Evolutionary conservation across 2,329 filamentous ascomycete genomes (phyloP), one percentile per base, ranked within the genome.

Genomic region (Chalara sp.): DNA sequence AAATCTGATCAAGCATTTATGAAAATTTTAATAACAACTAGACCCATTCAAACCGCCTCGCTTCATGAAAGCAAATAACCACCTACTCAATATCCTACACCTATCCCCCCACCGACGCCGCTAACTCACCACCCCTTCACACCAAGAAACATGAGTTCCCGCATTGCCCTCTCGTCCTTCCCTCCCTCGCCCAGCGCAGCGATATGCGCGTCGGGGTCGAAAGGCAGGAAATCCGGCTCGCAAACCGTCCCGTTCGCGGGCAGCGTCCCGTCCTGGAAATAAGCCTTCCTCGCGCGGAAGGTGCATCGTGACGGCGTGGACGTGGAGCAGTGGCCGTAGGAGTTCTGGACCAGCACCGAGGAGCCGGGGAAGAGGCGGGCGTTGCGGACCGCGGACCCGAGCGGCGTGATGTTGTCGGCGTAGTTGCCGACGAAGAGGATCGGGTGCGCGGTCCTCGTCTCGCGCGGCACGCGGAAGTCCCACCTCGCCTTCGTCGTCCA

Each of bases 321-420:
- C 5, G 70, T 52, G 0, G 68, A 66, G 32, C 76, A 79, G 54
- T 83, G 80, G 5, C 76, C 76, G 40, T 74, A 78, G 1, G 72
- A 72, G 43, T 78, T 72, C 56, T 77, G 74, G 10, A 72, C 66
- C 30, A 79, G 60, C 5, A 79, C 63, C 0, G 69, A 67, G 0
- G 74, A 76, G 11, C 67, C 69, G 0, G 67, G 67, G 47, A 78
- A 79, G 0, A 68, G 58, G 4, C 53, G 49, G 1, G 65, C 59
- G 43, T 68, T 68, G 21, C 58, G 58, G 2, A 50, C 50, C 0
- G 67, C 66, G 37, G 63, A 66, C 8, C 62, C 48, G 5, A 67
- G 56, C 0, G 67, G 67, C 6, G 66, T 59, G 10, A 69, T 60
- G 37, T 69, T 69, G 45, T 69, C 68, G 12, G 63, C 64, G 31